Conservation (phyloP, 2,329 filamentous ascomycete genomes). For the Pyrenophora seminiperda region DNA sequence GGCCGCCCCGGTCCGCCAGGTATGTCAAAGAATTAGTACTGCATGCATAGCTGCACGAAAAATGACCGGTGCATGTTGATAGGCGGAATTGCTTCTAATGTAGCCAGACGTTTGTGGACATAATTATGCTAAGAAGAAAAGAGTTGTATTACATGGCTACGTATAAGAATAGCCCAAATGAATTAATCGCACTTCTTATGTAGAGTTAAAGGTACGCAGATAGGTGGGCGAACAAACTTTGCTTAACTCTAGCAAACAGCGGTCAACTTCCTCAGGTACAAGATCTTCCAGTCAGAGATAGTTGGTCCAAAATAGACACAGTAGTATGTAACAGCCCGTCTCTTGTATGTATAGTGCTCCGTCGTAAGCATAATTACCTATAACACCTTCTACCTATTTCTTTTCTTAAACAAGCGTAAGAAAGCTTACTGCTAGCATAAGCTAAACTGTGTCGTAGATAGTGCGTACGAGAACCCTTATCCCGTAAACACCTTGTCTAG, state of each 20-base stretch:
- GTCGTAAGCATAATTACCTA: neutral
- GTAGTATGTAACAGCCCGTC: neutral
- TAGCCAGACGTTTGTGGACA: neutral
- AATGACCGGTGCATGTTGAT: too few species aligned
- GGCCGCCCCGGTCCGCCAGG: too few species aligned
- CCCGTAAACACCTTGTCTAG: neutral
- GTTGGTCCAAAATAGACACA: neutral
- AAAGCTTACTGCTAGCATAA: neutral
- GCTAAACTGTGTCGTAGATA: neutral
- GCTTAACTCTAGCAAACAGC: neutral
- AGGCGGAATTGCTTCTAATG: neutral
- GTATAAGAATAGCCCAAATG: neutral
- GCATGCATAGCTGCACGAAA: too few species aligned
- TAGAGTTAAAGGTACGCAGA: neutral
- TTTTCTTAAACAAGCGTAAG: neutral
- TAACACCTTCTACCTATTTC: neutral
- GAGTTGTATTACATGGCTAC: neutral
- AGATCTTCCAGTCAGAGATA: neutral
- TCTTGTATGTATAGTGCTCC: neutral
- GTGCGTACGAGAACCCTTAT: neutral
- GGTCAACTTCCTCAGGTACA: neutral
- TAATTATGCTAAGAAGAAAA: slow-evolving; percentile 1
- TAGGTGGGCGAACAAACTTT: neutral
- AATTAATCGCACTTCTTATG: neutral
- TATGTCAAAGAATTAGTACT: too few species aligned